phyloP scores from a whole-genome alignment of 352 stramenopile genomes.

The Pseudoperonospora humuli region DNA sequence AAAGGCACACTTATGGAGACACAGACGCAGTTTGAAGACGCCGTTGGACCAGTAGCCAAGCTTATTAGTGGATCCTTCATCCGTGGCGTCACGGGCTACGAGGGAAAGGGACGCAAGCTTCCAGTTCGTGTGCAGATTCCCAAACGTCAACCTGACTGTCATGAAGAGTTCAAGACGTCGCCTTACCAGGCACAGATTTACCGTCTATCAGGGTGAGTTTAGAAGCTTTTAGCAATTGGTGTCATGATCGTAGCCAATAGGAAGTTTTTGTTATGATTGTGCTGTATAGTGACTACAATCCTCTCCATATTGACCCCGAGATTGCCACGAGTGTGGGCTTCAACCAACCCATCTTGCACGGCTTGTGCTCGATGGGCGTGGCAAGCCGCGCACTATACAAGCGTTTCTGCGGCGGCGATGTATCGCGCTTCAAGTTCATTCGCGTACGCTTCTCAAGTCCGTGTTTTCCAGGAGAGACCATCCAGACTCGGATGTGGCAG shows the following conservation, averaged over 20 bases:
- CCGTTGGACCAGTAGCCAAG: constrained; percentile 48
- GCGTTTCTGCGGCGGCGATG: constrained; percentile 64
- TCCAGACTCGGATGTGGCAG: constrained; percentile 82
- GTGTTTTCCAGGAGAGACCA: constrained; percentile 79
- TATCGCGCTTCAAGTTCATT: constrained; percentile 72
- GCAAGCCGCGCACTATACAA: constrained; percentile 73
- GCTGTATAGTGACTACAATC: constrained; percentile 88
- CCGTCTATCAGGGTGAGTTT: constrained; percentile 80
- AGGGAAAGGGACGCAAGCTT: constrained; percentile 56
- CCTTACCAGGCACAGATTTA: constrained; percentile 86
- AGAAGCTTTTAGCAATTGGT: neutral
- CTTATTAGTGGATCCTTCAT: constrained; percentile 81
- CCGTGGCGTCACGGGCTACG: constrained; percentile 66
- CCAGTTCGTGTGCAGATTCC: constrained; percentile 70
- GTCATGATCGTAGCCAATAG: neutral
- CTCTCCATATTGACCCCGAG: constrained; percentile 88
- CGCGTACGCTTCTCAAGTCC: constrained; percentile 84
- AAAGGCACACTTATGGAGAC: constrained; percentile 80
- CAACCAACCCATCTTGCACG: constrained; percentile 88
- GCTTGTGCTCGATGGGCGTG: constrained; percentile 90
- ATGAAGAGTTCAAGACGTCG: constrained; percentile 57
- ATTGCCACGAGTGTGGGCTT: constrained; percentile 72
- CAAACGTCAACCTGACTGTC: constrained; percentile 55
- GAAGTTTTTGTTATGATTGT: neutral
- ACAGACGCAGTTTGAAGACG: constrained; percentile 73